Base-by-base conservation (phyloP, 140 eudicot species). In the Stevia rebaudiana region DNA sequence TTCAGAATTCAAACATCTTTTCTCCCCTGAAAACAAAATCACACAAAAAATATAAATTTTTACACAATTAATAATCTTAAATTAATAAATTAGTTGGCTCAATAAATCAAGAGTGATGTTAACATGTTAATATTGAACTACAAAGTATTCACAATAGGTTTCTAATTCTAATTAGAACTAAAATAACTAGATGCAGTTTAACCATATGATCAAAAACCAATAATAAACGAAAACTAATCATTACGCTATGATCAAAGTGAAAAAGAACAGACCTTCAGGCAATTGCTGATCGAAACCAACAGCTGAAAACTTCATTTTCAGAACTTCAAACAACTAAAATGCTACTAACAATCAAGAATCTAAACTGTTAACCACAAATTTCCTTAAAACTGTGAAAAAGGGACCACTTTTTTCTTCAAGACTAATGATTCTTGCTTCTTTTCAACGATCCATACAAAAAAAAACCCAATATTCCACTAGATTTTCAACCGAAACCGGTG, bases 1-100 rank as follows among this genome's bases (percentile, higher is more conserved):
- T 80, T 89, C 96, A 6, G 96, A 89, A 73, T 85, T 89, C 61
- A 89, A 81, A 76, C 96, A 89, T 81, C 87, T 85, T 81, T 79
- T 80, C 59, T 85, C 96, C 64, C 91, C 96, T 85, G 67, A 41
- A 71, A 65, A 54, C 22, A 36, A 57, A 66, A 74, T 39, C 24
- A 8, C 50, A 63, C 19, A 36, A 37, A 44, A 42, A 36, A 24
- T 46, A 18, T 25, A 72, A 19, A 19, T 39, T 41, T 21, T 40
- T 41, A 28, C 1, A 4, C 61, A 22, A 47, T 40, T 17, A 57
- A 21, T 28, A 48, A 60, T 28, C 47, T 1, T 19, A 56, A 6
- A 8, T 17, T 16, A 13, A 18, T 33, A 47, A 5, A n/a, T 9
- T n/a, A 16, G 5, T 11, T 42, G 22, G 44, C 18, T 35, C 12